Base-by-base conservation (phyloP, 257 asterid species). In the Agastache rugosa region DNA sequence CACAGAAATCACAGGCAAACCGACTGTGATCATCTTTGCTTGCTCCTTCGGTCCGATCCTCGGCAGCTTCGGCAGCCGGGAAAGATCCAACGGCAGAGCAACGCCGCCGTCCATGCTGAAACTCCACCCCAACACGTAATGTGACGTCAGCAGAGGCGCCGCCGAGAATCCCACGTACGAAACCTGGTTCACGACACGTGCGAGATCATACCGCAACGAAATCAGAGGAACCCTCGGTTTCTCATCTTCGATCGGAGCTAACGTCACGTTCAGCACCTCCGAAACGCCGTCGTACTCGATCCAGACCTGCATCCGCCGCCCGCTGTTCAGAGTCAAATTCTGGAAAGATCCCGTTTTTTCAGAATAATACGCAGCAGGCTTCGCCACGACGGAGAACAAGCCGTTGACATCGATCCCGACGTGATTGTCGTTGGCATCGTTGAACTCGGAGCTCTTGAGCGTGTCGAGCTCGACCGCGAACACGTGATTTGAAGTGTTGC, bases 151-250 rank as follows among this genome's bases (percentile, higher is more conserved):
- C 1, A 86, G 69, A 0, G 88, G 78, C 11, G 93, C 77, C 2
- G 89, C 69, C 0, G 96, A 90, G 79, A 90, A 87, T 20, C 96
- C 96, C 22, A 86, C 84, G 63, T 80, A 90, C 93, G 88, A 87
- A 6, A 53, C 66, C 58, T 74, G 66, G 17, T 85, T 65, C 41
- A 90, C 5, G 42, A 86, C 39, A 9, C 73, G 53, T 0, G 96
- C 83, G 41, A 90, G 78, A 80, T 90, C 83, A 29, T 59, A 73
- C 6, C 44, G 16, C 7, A 64, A 23, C 9, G 81, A 66, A 31
- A 86, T 8, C 12, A 88, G 85, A 45, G 96, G 87, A 11, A 11
- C 19, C 6, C 48, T 69, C 14, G 96, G 96, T 69, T 86, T 90
- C 6, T 0, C 19, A n/a, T 14, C 27, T 6, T 37, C 20, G 2